Percentiles rank a stretch among this genome's conserved stretches.
These are phyloP conservation scores for Anacardium occidentale DNA, from an alignment of 345 rosid genomes.

Conservation along the genomic window DNA sequence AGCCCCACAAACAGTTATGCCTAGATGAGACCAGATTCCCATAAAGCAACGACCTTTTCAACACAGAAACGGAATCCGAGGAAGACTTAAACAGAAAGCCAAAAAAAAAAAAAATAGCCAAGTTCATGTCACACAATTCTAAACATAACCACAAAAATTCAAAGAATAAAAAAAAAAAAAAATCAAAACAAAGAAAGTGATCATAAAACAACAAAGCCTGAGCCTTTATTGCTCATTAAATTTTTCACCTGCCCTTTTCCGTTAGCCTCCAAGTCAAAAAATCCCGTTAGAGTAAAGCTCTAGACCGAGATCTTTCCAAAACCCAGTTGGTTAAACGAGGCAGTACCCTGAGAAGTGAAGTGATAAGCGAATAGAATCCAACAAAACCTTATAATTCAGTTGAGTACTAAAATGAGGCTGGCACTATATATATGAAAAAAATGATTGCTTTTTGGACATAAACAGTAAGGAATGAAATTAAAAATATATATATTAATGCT, in stretches of 20 bases:
- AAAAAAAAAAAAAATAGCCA: conserved; percentile 15
- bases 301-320: conserved; percentile 39
- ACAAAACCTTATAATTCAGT: background rate
- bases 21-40: conserved; percentile 30
- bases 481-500: background rate
- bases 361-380: background rate
- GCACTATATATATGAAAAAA: background rate
- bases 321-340: conserved; percentile 29
- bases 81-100: conserved; percentile 23
- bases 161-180: conserved; percentile 10
- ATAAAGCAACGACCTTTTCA: conserved; percentile 42
- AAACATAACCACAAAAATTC: conserved; percentile 27
- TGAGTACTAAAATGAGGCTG: background rate
- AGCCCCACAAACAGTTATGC: conserved; percentile 13
- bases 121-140: conserved; percentile 25
- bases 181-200: background rate
- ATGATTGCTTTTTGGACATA: background rate
- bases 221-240: background rate
- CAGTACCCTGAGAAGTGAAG: conserved; percentile 18
- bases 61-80: conserved; percentile 34
- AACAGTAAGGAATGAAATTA: background rate
- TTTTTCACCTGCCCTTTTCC: conserved; percentile 23
- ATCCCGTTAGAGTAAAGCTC: conserved; percentile 9
- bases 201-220: background rate
- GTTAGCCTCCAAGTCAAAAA: conserved; percentile 22